Evolutionary conservation across 2,329 filamentous ascomycete species (phyloP), one percentile per base, ranked within the genome.

Genomic region (Scedosporium minutisporum): DNA sequence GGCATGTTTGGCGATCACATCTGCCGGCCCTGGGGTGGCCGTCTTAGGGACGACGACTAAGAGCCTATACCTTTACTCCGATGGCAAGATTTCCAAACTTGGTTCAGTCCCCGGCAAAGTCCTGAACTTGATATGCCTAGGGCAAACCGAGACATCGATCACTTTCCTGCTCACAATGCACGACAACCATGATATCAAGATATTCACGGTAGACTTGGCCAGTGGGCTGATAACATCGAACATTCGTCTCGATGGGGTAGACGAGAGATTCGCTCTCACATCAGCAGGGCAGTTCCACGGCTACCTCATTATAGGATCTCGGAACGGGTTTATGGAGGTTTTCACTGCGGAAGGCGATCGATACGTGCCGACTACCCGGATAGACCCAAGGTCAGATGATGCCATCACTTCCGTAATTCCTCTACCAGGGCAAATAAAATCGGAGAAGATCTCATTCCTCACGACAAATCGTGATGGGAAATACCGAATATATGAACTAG

Each of bases 391-490:
- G 29, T 60, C 62, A 14, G 74, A 75, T 41, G 82, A 96, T 68
- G 83, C 88, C 6, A 84, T 96, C 53, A 93, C 89, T 2, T 80
- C 81, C 44, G 83, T 96, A 38, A 68, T 80, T 0, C 73, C 79
- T 9, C 75, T 85, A 1, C 75, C 76, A 0, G 65, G 68, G 10
- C 66, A 68, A 62, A 53, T 58, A 21, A 59, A 48, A 33, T 33
- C 62, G n/a, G 6, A 61, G 0, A 60, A 68, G 38, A 64, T 66
- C 57, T 80, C 83, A 63, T 79, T 96, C 51, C 74, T 93, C 14
- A 87, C 88, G 0, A 90, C 89, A 3, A 88, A 88, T 46, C 84
- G 92, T 62, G 89, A 96, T 71, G 90, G 91, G 2, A 85, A 80
- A 59, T 92, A 88, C 67, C 84, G 88, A 46, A 84, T 93, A 58